These are phyloP conservation scores for Vaccinium corymbosum DNA, from an alignment of 148 eudicot species.

Conservation along the genomic window DNA sequence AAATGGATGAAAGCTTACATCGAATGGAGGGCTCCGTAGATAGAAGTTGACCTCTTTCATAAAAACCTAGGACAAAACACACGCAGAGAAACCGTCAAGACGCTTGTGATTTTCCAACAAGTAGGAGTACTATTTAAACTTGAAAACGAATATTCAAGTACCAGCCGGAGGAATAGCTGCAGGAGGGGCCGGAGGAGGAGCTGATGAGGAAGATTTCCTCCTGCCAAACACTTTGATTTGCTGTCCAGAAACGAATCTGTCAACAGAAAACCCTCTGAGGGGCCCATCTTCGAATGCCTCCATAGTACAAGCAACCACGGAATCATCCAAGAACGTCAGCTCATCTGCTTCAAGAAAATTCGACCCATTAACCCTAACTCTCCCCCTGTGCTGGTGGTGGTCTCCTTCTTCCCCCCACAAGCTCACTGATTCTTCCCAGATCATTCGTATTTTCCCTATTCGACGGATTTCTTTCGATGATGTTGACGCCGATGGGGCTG, in stretches of 20 bases:
- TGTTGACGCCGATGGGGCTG: conserved; percentile 14
- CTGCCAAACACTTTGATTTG: conserved; percentile 83
- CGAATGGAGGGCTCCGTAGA: conserved; percentile 38
- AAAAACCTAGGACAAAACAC: conserved; percentile 28
- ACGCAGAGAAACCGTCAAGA: background rate
- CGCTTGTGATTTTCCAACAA: background rate
- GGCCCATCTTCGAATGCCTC: conserved; percentile 72
- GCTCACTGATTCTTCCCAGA: conserved; percentile 83
- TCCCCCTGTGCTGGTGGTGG: conserved; percentile 49
- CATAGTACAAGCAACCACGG: conserved; percentile 70
- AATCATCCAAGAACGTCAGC: conserved; percentile 63
- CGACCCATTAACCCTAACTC: conserved; percentile 57
- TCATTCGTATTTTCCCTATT: conserved; percentile 65
- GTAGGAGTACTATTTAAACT: background rate
- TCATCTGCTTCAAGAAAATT: conserved; percentile 67
- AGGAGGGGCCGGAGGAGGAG: conserved; percentile 7
- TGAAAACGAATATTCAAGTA: background rate
- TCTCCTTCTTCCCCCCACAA: conserved; percentile 84
- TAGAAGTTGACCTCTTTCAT: conserved; percentile 44
- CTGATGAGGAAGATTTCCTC: conserved; percentile 38
- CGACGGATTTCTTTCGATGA: conserved; percentile 40
- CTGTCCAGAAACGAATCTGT: conserved; percentile 64
- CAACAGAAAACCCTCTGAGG: conserved; percentile 66
- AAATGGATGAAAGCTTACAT: conserved; percentile 34
- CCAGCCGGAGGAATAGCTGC: conserved; percentile 5